These are phyloP conservation scores for Exserohilum rostratum DNA, from an alignment of 2,329 filamentous ascomycete genomes.

Conservation along the genomic window DNA sequence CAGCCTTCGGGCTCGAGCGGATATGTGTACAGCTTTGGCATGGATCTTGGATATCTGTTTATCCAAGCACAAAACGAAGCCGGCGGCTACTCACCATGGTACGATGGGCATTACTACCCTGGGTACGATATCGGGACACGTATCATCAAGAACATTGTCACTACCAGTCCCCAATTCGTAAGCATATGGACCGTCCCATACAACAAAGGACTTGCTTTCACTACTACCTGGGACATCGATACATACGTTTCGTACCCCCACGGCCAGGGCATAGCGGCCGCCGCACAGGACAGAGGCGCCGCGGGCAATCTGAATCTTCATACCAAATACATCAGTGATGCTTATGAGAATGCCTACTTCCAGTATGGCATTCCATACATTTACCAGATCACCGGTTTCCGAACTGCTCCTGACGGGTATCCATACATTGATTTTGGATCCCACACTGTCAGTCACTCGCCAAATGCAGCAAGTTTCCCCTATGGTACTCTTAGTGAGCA, in stretches of 20 bases:
- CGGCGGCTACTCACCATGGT: constrained; percentile 11
- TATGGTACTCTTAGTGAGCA: constrained; percentile 8
- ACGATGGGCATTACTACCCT: constrained; percentile 13
- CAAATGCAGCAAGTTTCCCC: constrained; percentile 7
- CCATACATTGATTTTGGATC: constrained; percentile 14
- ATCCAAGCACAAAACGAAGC: constrained; percentile 5
- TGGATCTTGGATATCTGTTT: constrained; percentile 11
- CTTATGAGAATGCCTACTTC: constrained; percentile 14
- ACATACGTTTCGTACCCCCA: constrained; percentile 15
- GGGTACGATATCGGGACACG: constrained; percentile 15
- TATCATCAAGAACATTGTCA: constrained; percentile 14
- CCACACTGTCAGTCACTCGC: constrained; percentile 15
- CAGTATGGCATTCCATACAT: constrained; percentile 14
- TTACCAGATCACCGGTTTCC: constrained; percentile 12
- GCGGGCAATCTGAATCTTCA: constrained; percentile 13
- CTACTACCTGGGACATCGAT: constrained; percentile 14
- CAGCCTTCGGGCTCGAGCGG: constrained; percentile 8
- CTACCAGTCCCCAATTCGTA: constrained; percentile 6
- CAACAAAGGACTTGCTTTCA: constrained; percentile 14
- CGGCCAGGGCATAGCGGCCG: constrained; percentile 13
- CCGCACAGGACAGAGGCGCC: constrained; percentile 11
- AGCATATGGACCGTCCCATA: constrained; percentile 14
- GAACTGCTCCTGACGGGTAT: constrained; percentile 7
- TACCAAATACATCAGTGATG: constrained; percentile 13
- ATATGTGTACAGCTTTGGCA: constrained; percentile 13